These are phyloP conservation scores for Flaveria floridana DNA, from an alignment of 140 eudicot genomes.

Conservation along the genomic window DNA sequence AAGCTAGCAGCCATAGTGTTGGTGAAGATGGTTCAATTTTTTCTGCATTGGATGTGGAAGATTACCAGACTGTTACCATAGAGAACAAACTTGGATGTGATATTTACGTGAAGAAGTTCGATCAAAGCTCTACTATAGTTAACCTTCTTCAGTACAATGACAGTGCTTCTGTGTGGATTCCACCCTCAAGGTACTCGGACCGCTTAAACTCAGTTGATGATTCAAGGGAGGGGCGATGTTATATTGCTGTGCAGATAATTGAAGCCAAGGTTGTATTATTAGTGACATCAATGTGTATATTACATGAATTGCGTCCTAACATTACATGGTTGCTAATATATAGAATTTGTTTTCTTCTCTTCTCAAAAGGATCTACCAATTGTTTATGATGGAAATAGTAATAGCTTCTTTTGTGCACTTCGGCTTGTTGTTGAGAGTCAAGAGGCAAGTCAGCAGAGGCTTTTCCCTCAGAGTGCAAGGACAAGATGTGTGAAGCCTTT, in stretches of 20 bases:
- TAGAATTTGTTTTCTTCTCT: neutral
- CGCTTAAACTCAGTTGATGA: slow-evolving; percentile 72
- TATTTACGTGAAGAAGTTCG: slow-evolving; percentile 58
- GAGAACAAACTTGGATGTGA: slow-evolving; percentile 98
- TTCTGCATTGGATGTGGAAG: slow-evolving; percentile 89
- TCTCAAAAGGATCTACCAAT: slow-evolving; percentile 69
- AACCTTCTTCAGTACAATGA: slow-evolving; percentile 46
- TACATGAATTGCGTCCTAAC: neutral
- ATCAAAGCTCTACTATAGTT: slow-evolving; percentile 51
- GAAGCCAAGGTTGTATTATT: slow-evolving; percentile 72
- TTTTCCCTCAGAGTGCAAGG: slow-evolving; percentile 98
- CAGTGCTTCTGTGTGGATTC: slow-evolving; percentile 66
- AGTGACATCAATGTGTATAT: neutral
- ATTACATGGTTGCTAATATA: slow-evolving; percentile 19
- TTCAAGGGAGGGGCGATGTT: slow-evolving; percentile 73
- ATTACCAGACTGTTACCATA: slow-evolving; percentile 67
- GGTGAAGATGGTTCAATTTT: slow-evolving; percentile 47
- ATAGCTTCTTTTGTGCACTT: slow-evolving; percentile 85
- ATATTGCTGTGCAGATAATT: slow-evolving; percentile 68
- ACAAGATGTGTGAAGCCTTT: slow-evolving; percentile 85
- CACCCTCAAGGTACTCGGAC: slow-evolving; percentile 86
- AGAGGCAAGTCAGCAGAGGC: slow-evolving; percentile 78
- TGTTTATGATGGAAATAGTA: slow-evolving; percentile 90
- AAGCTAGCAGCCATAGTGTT: slow-evolving; percentile 39
- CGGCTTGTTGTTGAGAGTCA: slow-evolving; percentile 87